Evolutionary conservation across 2,329 filamentous ascomycete genomes (phyloP), one percentile per base, ranked within the genome.

Genomic region (Nemania sp.): DNA sequence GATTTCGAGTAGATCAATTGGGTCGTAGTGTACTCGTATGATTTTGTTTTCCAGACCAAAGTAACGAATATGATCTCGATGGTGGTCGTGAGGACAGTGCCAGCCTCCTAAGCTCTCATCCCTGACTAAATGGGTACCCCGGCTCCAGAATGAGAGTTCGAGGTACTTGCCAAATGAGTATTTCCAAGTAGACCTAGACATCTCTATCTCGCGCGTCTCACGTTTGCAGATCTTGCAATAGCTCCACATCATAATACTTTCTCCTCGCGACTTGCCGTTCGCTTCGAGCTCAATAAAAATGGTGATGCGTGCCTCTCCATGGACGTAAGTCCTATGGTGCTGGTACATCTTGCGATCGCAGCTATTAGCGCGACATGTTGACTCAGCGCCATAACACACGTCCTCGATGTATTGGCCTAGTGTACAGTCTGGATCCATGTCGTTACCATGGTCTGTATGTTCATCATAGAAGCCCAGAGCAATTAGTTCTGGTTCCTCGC

Each of bases 111-210:
- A 70, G 22, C 74, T 83, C 43, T 92, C 84, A 29, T 90, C 89
- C 53, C 91, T 89, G 72, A 88, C 90, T 73, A 90, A 89, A 77
- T 90, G 92, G 56, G 98, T 82, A 43, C 93, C 92, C 49, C 89
- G 92, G 76, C 94, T 95, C 94, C 95, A 99, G 79, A 98, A 98
- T 2, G 94, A 94, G 20, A 99, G 84, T 80, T 99, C 96, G n/a
- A 99, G 85, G 76, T 98, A 99, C 80, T 99, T 99, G 11, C 93
- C 96, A 76, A 99, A 97, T 0, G 96, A 99, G 79, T 99, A 99
- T 78, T 97, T 98, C 92, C 94, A 99, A 0, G 94, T 97, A 74
- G 90, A 94, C 64, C 94, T 90, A 0, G 95, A 98, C 93, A 99
- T 98, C 35, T 91, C 90, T 72, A 93, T 92, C 55, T 94, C 90